Evolutionary conservation across 495 filamentous ascomycete genomes (phyloP).

Genomic region (Xylaria venustula): DNA sequence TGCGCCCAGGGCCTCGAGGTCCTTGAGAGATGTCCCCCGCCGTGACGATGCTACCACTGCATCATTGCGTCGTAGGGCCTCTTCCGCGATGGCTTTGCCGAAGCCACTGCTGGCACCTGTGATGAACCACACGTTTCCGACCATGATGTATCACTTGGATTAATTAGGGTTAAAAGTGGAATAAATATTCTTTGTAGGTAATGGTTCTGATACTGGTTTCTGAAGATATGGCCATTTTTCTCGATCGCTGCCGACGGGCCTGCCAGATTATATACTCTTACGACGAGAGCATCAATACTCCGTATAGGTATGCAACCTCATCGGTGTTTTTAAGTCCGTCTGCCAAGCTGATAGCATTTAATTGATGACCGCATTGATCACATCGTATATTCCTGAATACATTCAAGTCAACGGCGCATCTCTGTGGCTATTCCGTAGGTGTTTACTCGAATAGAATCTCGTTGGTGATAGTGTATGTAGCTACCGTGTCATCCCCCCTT

Average conservation of each 20-base stretch:
- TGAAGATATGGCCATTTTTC: background rate
- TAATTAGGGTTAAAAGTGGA: background rate
- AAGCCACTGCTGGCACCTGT: conserved; percentile 52
- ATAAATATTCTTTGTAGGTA: background rate
- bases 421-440: too few species aligned
- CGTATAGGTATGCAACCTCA: too few species aligned
- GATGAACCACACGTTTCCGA: conserved; percentile 39
- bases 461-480: background rate
- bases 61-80: conserved; percentile 43
- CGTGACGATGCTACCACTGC: conserved; percentile 52
- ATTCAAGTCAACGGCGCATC: too few species aligned
- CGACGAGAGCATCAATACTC: too few species aligned
- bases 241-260: background rate
- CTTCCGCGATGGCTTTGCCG: conserved; percentile 38
- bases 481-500: background rate
- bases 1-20: conserved; percentile 13
- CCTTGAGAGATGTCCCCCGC: conserved; percentile 30
- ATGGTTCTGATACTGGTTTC: background rate
- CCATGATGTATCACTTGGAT: background rate
- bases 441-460: too few species aligned
- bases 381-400: too few species aligned
- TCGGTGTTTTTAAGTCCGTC: too few species aligned
- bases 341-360: too few species aligned
- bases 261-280: too few species aligned
- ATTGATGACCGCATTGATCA: too few species aligned